Evolutionary conservation across 192 early-diverging fungal genomes (phyloP), one percentile per base, ranked within the genome.

Genomic region (Coemansia umbellata): DNA sequence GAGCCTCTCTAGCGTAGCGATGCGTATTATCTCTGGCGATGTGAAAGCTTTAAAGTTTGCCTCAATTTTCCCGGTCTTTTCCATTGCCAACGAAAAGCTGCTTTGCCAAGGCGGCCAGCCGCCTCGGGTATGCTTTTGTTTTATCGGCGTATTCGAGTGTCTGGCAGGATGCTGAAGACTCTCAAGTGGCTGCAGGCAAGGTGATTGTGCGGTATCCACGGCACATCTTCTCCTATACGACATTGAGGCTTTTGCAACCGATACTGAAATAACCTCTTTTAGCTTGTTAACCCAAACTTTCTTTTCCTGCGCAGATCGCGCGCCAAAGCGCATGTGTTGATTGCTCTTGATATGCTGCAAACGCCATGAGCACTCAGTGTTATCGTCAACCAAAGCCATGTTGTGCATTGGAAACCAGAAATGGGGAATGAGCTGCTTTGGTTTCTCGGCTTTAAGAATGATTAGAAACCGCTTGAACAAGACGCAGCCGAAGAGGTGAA

Each of bases 381-480:
- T 57, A 7, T 75, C 61, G 50, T 87, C 84, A 14, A 80, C 74
- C 5, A 84, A 53, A 14, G 72, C 78, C 63, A 81, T 81, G 3
- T 78, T 72, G 14, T 84, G 72, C 31, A 87, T 63, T 0, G 86
- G 84, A 22, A 87, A 80, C 86, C 86, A 87, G 53, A 80, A 81
- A 36, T 83, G 78, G 1, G 84, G 80, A 21, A 81, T 69, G 11
- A 85, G 74, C 17, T 53, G 55, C 17, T 47, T 68, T 1, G 64
- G 42, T 17, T 79, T 81, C 43, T 80, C 80, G 4, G 75, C 60
- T 31, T 76, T 71, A 14, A 87, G 69, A 8, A 87, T 61, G 2
- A 87, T 69, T 19, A 87, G 41, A 48, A 83, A 84, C 2, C 79
- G 67, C 33, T 69, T 59, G 47, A 86, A 87, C 30, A 87, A 52